phyloP scores from a whole-genome alignment of 805 yeast genomes.

The Gaillardinia entomophila region DNA sequence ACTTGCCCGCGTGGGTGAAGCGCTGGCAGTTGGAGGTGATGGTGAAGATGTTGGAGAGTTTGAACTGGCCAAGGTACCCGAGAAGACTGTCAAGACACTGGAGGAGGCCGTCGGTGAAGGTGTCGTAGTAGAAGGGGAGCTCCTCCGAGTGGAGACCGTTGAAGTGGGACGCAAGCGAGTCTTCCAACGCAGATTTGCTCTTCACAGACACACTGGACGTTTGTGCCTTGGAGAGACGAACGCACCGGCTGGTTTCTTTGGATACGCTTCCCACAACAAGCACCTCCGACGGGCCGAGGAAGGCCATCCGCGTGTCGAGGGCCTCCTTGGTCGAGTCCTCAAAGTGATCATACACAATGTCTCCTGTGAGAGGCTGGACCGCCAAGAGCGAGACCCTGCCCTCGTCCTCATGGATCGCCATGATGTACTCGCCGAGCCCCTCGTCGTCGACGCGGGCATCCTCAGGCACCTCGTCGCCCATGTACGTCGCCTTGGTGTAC shows the following conservation, averaged over 20 bases:
- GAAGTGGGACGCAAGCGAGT: background rate
- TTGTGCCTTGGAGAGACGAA: background rate
- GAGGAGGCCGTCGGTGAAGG: background rate
- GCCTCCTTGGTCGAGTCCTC: constrained; percentile 56
- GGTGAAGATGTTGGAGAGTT: constrained; percentile 50
- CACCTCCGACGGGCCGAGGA: constrained; percentile 75
- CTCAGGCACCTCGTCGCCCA: constrained; percentile 45
- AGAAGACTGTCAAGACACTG: constrained; percentile 42
- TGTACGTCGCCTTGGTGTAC: constrained; percentile 79
- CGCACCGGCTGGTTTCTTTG: constrained; percentile 15
- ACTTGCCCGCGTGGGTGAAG: constrained; percentile 44
- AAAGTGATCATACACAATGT: constrained; percentile 67
- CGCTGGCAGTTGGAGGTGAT: constrained; percentile 45
- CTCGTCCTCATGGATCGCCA: constrained; percentile 31
- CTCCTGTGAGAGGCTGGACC: constrained; percentile 70
- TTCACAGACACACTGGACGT: too few species aligned
- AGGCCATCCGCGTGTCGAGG: constrained; percentile 67
- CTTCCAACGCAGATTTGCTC: background rate
- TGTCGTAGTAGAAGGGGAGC: background rate
- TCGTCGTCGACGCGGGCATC: constrained; percentile 13
- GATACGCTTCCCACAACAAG: constrained; percentile 35
- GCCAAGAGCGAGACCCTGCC: constrained; percentile 46
- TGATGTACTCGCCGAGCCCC: constrained; percentile 38
- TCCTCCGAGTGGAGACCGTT: background rate
- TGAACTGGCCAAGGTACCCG: constrained; percentile 56